These are phyloP conservation scores for Mucor indicus DNA, from an alignment of 371 early-diverging fungal species.

Conservation along the genomic window DNA sequence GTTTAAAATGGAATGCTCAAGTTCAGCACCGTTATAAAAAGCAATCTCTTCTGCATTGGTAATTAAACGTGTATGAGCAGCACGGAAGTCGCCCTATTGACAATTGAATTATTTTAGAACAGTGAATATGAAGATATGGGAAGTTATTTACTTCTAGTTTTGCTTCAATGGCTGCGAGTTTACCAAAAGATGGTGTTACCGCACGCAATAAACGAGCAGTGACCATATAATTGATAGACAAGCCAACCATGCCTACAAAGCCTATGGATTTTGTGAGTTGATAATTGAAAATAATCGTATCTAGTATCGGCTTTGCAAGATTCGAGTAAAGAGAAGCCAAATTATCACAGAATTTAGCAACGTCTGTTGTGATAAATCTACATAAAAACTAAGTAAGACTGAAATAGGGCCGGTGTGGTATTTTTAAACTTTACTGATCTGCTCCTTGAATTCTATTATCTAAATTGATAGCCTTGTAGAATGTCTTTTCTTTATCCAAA, in stretches of 20 bases:
- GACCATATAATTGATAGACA: constrained; percentile 67
- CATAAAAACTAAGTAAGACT: not conserved
- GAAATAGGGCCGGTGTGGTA: not conserved
- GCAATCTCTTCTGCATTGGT: constrained; percentile 91
- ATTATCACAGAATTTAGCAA: constrained; percentile 79
- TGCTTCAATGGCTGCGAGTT: constrained; percentile 79
- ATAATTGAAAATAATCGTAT: constrained; percentile 82
- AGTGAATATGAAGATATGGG: not conserved
- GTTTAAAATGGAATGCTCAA: constrained; percentile 75
- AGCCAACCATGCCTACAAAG: constrained; percentile 62
- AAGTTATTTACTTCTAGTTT: constrained; percentile 61
- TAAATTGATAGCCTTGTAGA: constrained; percentile 80
- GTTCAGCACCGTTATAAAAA: constrained; percentile 74
- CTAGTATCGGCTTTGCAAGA: constrained; percentile 82
- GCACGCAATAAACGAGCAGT: constrained; percentile 71
- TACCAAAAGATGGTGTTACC: constrained; percentile 84
- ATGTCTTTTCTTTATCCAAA: constrained; percentile 70
- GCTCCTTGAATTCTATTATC: constrained; percentile 84
- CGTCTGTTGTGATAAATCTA: constrained; percentile 80
- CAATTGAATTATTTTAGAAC: not conserved
- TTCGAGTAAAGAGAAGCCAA: constrained; percentile 77
- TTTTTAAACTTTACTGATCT: constrained; percentile 62
- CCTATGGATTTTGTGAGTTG: constrained; percentile 81
- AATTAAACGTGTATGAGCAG: constrained; percentile 79
- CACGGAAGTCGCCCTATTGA: constrained; percentile 77